Percentiles rank a stretch among this genome's conserved stretches.
Evolutionary conservation across 2,329 filamentous ascomycete genomes (phyloP).

Genomic region (Colletotrichum sp.): DNA sequence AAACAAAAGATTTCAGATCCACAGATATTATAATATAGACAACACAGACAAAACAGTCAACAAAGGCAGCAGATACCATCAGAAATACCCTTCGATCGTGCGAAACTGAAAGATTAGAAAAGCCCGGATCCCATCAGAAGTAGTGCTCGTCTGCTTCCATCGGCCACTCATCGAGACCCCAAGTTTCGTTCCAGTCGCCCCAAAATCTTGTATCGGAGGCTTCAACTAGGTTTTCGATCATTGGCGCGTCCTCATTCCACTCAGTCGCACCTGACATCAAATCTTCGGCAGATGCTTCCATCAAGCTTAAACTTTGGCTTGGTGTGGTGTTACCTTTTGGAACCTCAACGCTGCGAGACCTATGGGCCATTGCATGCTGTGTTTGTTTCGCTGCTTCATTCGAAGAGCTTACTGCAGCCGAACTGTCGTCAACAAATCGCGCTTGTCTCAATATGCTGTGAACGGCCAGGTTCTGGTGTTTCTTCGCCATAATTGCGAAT

Average conservation of each 20-base stretch:
- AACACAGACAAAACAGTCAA: neutral
- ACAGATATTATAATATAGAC: neutral
- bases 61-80: neutral
- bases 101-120: neutral
- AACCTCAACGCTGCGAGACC: neutral
- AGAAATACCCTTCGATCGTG: neutral
- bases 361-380: neutral
- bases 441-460: conserved; percentile 44
- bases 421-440: conserved; percentile 43
- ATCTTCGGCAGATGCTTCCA: neutral
- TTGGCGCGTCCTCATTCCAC: neutral
- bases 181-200: neutral
- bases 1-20: neutral
- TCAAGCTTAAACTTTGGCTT: neutral
- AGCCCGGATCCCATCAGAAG: neutral
- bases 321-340: neutral
- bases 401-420: conserved; percentile 29
- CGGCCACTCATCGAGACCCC: neutral
- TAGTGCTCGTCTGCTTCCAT: neutral
- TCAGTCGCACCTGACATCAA: neutral
- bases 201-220: neutral
- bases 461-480: conserved; percentile 40
- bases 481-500: conserved; percentile 32
- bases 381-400: neutral
- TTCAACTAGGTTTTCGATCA: neutral